Percentiles rank a stretch among this genome's conserved stretches.
Conservation (phyloP, 1,284 basidiomycete genomes). For the Apiotrichum mycotoxinovorans region DNA sequence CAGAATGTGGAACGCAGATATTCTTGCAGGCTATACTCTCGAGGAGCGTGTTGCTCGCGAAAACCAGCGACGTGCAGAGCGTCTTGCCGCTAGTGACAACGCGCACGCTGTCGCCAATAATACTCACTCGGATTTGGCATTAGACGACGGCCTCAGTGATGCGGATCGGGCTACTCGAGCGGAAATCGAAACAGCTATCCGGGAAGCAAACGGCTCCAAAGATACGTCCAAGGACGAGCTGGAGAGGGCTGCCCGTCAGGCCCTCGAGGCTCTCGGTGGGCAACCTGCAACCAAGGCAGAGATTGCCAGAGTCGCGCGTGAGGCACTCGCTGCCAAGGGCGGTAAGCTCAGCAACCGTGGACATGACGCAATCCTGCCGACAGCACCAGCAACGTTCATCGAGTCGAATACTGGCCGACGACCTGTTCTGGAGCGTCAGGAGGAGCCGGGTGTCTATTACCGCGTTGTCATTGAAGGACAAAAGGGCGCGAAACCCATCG, state of each 20-base stretch:
- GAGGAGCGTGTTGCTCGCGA: slow-evolving; percentile 42
- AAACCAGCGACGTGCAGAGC: neutral
- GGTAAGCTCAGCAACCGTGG: neutral
- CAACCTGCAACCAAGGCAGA: neutral
- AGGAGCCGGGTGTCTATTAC: slow-evolving; percentile 6
- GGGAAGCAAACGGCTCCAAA: neutral
- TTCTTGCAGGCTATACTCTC: slow-evolving; percentile 41
- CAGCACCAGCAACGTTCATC: neutral
- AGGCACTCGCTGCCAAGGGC: slow-evolving; percentile 2
- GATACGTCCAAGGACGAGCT: neutral
- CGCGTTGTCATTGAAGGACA: neutral
- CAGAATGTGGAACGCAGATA: slow-evolving; percentile 42
- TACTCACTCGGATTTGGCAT: neutral
- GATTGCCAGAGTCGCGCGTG: neutral
- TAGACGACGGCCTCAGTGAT: no score
- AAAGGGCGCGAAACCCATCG: no score
- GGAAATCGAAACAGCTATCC: slow-evolving; percentile 7
- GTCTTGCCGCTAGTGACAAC: neutral
- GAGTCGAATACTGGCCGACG: neutral
- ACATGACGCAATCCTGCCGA: neutral
- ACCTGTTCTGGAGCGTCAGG: neutral
- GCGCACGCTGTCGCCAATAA: no score
- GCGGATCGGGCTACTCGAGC: neutral
- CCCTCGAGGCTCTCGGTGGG: neutral
- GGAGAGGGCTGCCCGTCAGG: neutral